Evolutionary conservation across 2,329 filamentous ascomycete genomes (phyloP), one percentile per base, ranked within the genome.

Genomic region (Diplodia seriata): DNA sequence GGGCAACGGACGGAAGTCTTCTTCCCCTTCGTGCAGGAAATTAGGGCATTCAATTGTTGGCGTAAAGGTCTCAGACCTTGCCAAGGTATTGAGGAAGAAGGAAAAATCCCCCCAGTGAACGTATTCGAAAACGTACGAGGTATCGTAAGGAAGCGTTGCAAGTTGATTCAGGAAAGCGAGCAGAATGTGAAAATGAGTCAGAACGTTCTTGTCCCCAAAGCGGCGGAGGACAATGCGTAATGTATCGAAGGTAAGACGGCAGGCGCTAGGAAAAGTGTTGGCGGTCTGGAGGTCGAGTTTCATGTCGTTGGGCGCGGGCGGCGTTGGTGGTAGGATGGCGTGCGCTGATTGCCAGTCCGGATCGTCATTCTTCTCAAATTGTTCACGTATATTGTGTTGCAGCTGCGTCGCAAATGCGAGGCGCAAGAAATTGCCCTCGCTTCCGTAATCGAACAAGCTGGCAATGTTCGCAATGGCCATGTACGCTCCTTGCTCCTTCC

Each of bases 121-220:
- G 0, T 77, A 73, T 1, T 73, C 68, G 54, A 75, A 50, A 8
- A 78, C 68, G 38, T 75, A 67, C 6, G 70, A 67, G 26, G 73
- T 68, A 73, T 76, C 74, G 73, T 77, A 75, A 76, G 66, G 62
- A 53, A 74, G 72, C 8, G 73, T 72, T 66, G 74, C 70, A 87
- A 74, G 20, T 80, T 76, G 15, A 68, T 74, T 77, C 84, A 91
- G 74, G 71, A 90, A 91, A 0, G 86, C 84, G 31, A 92, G 78
- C 4, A 85, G 83, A 0, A 87, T 83, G 70, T 92, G 89, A 0
- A 90, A 73, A 72, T 87, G 90, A 0, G 89, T 84, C 1, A 91
- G 79, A 2, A 87, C 84, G 69, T 89, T 88, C 2, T 82, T 79
- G 54, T 90, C 88, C 0, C 84, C 85, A 33, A 84, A 81, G 0